Evolutionary conservation across 176 grass and related monocot species (phyloP).

Genomic region (Zoysia japonica): DNA sequence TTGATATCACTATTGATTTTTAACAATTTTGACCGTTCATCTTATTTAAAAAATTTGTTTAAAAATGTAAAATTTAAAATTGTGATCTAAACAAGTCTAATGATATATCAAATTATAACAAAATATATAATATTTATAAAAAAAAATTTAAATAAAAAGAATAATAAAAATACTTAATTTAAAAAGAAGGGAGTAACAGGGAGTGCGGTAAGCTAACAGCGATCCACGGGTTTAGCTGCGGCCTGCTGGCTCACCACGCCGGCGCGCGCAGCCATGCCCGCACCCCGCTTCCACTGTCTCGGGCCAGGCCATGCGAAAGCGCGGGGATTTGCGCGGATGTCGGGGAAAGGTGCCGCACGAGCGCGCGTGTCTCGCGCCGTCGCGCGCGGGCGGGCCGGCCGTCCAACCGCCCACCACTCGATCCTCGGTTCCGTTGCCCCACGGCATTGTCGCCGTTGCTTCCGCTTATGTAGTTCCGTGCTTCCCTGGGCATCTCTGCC

Average conservation of each 20-base stretch:
- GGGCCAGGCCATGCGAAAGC: slow-evolving; percentile 3
- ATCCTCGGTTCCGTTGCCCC: slow-evolving; percentile 17
- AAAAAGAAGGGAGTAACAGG: not conserved
- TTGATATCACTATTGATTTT: too few relatives aligned
- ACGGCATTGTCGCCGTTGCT: not conserved
- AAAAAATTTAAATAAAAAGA: too few relatives aligned
- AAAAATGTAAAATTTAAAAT: too few relatives aligned
- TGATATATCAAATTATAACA: too few relatives aligned
- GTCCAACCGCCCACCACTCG: not conserved
- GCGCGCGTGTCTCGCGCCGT: slow-evolving; percentile 22
- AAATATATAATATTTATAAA: too few relatives aligned
- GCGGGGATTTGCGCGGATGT: slow-evolving; percentile 30
- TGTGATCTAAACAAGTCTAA: too few relatives aligned
- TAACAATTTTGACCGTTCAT: too few relatives aligned
- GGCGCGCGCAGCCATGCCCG: not conserved
- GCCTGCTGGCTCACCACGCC: not conserved
- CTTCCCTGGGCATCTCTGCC: too few relatives aligned
- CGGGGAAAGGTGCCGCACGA: too few relatives aligned
- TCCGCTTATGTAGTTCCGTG: too few relatives aligned
- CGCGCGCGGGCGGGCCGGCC: not conserved
- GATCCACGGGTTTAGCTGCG: not conserved
- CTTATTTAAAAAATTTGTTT: too few relatives aligned
- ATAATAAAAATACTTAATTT: too few relatives aligned
- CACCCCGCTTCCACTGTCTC: not conserved
- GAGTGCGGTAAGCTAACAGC: not conserved